Percentiles rank a stretch among this genome's conserved stretches.
phyloP scores from a whole-genome alignment of 2,329 filamentous ascomycete species.

The Sporothrix humicola region DNA sequence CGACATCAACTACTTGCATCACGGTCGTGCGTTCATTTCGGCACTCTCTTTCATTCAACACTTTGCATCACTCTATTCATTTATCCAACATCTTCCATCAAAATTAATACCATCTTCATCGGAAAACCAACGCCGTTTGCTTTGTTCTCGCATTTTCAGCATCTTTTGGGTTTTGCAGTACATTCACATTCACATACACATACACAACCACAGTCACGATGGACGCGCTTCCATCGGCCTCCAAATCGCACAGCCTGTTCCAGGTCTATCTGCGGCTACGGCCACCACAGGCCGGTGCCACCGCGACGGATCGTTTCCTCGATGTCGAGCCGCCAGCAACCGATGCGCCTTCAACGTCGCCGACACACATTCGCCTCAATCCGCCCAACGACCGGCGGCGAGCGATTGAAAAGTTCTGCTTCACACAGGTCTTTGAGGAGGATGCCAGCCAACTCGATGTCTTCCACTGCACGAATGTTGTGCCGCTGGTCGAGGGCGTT shows the following conservation, averaged over 20 bases:
- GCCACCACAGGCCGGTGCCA: slow-evolving; percentile 60
- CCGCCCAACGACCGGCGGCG: slow-evolving; percentile 85
- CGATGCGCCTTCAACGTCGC: slow-evolving; percentile 47
- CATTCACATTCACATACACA: not conserved
- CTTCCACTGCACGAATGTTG: slow-evolving; percentile 78
- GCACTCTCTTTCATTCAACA: not conserved
- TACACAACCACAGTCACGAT: slow-evolving; percentile 40
- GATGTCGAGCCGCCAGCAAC: slow-evolving; percentile 66
- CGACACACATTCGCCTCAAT: slow-evolving; percentile 76
- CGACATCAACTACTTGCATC: slow-evolving; percentile 14
- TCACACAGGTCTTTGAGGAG: slow-evolving; percentile 92
- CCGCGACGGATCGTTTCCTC: slow-evolving; percentile 71
- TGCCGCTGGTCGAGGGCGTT: slow-evolving; percentile 79
- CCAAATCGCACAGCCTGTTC: slow-evolving; percentile 68
- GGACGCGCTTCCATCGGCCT: slow-evolving; percentile 43
- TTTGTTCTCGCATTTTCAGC: not conserved
- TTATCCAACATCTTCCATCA: not conserved
- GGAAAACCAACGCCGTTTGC: not conserved
- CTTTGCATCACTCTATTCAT: not conserved
- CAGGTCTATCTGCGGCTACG: slow-evolving; percentile 89
- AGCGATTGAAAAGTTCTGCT: slow-evolving; percentile 90
- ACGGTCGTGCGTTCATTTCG: not conserved
- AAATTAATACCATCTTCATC: not conserved
- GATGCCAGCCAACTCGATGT: slow-evolving; percentile 82
- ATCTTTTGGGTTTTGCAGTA: too few relatives aligned